Conservation (phyloP, 148 eudicot genomes). For the Vaccinium myrtillus region DNA sequence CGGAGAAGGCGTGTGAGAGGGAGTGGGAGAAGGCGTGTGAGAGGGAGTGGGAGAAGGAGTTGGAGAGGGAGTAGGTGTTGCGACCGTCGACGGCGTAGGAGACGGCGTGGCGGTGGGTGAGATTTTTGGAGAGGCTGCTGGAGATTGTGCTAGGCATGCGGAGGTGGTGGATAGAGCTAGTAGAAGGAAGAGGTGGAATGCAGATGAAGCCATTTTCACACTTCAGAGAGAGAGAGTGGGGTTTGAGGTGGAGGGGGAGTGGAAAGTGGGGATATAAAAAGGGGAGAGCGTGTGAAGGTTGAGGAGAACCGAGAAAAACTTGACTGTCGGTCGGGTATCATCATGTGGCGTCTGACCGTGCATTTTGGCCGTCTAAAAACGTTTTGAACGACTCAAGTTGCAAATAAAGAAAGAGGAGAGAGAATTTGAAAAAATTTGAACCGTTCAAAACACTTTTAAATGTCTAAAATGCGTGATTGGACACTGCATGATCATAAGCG, state of each 20-base stretch:
- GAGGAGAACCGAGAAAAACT: not conserved
- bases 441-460: no score
- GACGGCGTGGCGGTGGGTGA: constrained; percentile 30
- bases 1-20: not conserved
- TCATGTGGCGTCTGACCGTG: no score
- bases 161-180: constrained; percentile 34
- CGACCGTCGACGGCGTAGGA: not conserved
- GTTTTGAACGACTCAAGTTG: no score
- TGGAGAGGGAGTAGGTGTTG: constrained; percentile 14
- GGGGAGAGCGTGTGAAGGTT: not conserved
- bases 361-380: no score
- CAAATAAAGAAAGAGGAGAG: no score
- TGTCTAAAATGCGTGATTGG: rapidly evolving
- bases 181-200: constrained; percentile 23
- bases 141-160: constrained; percentile 45
- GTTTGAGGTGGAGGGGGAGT: not conserved
- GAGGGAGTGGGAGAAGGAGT: constrained; percentile 16
- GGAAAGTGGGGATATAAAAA: not conserved
- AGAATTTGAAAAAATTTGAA: no score
- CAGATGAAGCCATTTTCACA: constrained; percentile 7
- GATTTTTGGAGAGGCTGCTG: constrained; percentile 23
- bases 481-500: no score
- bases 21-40: constrained; percentile 9
- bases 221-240: not conserved
- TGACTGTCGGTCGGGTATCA: not conserved